Conservation (phyloP, 306 rosid genomes). For the Pyrus pyrifolia region DNA sequence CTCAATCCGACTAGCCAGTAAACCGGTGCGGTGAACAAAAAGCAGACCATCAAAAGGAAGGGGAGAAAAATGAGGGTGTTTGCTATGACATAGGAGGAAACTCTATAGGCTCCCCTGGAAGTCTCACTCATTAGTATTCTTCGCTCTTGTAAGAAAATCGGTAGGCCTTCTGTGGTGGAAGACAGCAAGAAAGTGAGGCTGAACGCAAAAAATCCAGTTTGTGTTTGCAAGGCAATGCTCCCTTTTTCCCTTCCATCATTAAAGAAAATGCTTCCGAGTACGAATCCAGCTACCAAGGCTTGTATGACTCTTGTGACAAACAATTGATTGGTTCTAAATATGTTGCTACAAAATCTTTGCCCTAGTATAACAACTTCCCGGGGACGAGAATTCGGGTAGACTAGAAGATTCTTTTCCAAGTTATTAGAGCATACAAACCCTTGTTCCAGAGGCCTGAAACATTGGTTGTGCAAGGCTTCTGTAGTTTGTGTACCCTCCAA, state of each 20-base stretch:
- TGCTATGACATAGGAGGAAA: constrained; percentile 49
- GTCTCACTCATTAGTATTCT: constrained; percentile 39
- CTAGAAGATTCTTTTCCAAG: constrained; percentile 29
- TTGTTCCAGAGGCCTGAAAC: constrained; percentile 12
- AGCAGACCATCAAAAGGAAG: constrained; percentile 36
- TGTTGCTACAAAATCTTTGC: constrained; percentile 72
- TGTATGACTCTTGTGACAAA: constrained; percentile 46
- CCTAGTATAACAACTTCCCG: constrained; percentile 69
- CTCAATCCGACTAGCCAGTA: constrained; percentile 45
- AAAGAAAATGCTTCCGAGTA: constrained; percentile 45
- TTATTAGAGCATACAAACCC: constrained; percentile 16
- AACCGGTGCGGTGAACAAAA: constrained; percentile 37
- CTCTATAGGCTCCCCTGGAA: constrained; percentile 47
- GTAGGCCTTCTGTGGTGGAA: constrained; percentile 50
- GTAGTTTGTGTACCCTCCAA: constrained; percentile 44
- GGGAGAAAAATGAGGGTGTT: constrained; percentile 43
- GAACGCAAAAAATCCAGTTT: constrained; percentile 50
- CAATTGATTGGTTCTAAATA: constrained; percentile 81
- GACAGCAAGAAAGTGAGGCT: constrained; percentile 60
- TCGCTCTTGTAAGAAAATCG: constrained; percentile 49
- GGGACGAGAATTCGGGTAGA: constrained; percentile 44
- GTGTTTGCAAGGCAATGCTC: constrained; percentile 26
- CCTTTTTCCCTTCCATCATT: constrained; percentile 31
- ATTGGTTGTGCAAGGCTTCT: constrained; percentile 35
- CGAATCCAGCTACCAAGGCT: constrained; percentile 40